These are phyloP conservation scores for Hymenoscyphus albidus DNA, from an alignment of 2,329 filamentous ascomycete species.

Conservation along the genomic window DNA sequence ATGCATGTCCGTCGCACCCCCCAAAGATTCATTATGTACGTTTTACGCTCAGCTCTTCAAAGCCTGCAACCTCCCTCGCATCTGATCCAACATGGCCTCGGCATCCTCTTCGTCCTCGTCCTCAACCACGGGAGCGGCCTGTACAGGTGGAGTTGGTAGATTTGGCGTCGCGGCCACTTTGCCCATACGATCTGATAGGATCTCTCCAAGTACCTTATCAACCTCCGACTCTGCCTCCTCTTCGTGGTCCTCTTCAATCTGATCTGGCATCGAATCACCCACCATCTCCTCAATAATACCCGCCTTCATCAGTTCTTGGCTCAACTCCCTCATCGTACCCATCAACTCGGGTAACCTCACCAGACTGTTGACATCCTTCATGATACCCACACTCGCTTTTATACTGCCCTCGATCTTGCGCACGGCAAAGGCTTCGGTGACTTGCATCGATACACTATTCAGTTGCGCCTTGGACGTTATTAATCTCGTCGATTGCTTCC, in stretches of 20 bases:
- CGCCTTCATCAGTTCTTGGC: conserved; percentile 84
- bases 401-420: conserved; percentile 95
- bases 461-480: conserved; percentile 89
- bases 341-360: conserved; percentile 82
- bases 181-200: conserved; percentile 76
- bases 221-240: conserved; percentile 78
- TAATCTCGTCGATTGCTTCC: conserved; percentile 70
- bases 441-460: conserved; percentile 92
- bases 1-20: neutral
- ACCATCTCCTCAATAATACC: conserved; percentile 99
- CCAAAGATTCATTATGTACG: conserved; percentile 5
- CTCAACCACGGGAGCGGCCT: conserved; percentile 50
- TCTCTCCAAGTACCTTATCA: conserved; percentile 87
- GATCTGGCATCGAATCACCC: conserved; percentile 76
- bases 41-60: conserved; percentile 69
- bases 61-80: conserved; percentile 87
- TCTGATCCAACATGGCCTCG: conserved; percentile 88
- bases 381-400: conserved; percentile 79
- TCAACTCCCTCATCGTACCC: conserved; percentile 83
- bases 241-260: conserved; percentile 68
- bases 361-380: conserved; percentile 92
- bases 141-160: conserved; percentile 44
- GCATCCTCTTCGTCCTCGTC: conserved; percentile 79
- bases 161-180: conserved; percentile 60
- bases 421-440: conserved; percentile 92